Percentiles rank a stretch among this genome's conserved stretches.
Conservation (phyloP, 2,329 filamentous ascomycete species). For the Chrysosporium queenslandicum region DNA sequence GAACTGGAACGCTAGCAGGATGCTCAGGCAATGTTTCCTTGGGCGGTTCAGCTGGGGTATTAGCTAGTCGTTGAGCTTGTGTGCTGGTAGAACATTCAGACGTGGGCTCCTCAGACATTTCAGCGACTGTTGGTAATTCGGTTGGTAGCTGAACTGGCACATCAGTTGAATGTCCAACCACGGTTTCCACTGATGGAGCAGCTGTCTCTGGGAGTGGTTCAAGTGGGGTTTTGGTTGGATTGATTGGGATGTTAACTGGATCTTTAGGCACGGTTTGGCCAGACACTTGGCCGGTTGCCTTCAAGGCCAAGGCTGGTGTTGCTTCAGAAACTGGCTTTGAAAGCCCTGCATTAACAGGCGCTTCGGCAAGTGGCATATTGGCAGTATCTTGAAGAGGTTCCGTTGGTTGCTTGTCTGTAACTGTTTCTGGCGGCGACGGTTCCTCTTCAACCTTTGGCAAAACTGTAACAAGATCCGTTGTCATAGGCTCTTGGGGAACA, state of each 20-base stretch:
- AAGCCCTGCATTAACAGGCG: not conserved
- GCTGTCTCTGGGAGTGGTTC: not conserved
- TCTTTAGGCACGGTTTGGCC: not conserved
- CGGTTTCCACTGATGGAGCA: not conserved
- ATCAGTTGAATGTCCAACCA: not conserved
- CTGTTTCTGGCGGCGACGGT: not conserved
- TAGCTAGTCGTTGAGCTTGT: too few relatives aligned
- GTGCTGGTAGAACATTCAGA: too few relatives aligned
- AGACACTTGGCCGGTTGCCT: not conserved
- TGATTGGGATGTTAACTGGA: not conserved
- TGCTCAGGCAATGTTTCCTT: not conserved
- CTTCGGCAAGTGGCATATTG: not conserved
- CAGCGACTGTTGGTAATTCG: not conserved
- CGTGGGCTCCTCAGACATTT: too few relatives aligned
- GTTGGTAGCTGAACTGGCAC: not conserved
- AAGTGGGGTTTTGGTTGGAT: too few relatives aligned
- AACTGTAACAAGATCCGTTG: constrained; percentile 5
- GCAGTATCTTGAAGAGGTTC: not conserved
- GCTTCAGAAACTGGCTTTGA: not conserved
- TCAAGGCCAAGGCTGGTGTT: not conserved
- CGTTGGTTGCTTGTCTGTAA: not conserved
- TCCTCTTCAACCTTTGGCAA: constrained; percentile 11
- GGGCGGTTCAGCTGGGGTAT: not conserved
- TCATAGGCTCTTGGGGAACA: constrained; percentile 28
- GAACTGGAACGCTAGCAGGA: too few relatives aligned